Conservation (phyloP, 2,329 filamentous ascomycete genomes). For the Calonectria pseudoturangicola region DNA sequence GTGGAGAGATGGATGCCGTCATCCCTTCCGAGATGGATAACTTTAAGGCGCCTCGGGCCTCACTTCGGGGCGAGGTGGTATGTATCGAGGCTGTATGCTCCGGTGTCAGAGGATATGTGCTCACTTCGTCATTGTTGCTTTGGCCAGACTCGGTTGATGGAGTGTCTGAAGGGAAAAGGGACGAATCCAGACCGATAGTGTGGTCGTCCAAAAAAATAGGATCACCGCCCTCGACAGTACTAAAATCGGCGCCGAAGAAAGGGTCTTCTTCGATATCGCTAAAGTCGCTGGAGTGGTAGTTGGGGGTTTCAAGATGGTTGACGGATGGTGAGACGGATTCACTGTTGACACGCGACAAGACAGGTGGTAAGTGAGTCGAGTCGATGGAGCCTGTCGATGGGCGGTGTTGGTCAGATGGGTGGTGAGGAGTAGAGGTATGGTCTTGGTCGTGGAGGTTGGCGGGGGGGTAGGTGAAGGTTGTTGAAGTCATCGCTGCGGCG, state of each 20-base stretch:
- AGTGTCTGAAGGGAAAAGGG: slow-evolving; percentile 41
- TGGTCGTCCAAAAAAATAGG: slow-evolving; percentile 67
- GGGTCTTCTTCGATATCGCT: slow-evolving; percentile 69
- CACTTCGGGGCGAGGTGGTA: slow-evolving; percentile 64
- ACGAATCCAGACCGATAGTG: slow-evolving; percentile 49
- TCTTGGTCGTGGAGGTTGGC: slow-evolving; percentile 62
- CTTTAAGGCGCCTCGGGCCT: slow-evolving; percentile 55
- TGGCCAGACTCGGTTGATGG: slow-evolving; percentile 40
- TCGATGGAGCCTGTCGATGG: slow-evolving; percentile 58
- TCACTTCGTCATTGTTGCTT: slow-evolving; percentile 51
- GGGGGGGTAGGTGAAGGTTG: slow-evolving; percentile 63
- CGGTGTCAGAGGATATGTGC: slow-evolving; percentile 69
- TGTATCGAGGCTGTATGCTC: slow-evolving; percentile 70
- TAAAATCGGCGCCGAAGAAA: slow-evolving; percentile 71
- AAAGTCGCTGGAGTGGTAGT: slow-evolving; percentile 70
- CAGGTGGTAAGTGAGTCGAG: slow-evolving; percentile 65
- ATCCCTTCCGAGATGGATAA: slow-evolving; percentile 50
- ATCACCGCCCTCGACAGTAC: slow-evolving; percentile 62
- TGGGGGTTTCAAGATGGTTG: slow-evolving; percentile 65
- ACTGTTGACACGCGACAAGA: slow-evolving; percentile 63
- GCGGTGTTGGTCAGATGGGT: slow-evolving; percentile 49
- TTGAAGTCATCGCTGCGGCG: slow-evolving; percentile 64
- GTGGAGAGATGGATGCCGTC: slow-evolving; percentile 63
- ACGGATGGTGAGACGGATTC: slow-evolving; percentile 56
- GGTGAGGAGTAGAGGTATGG: slow-evolving; percentile 57